Conservation (phyloP, 176 grass and related monocot genomes). For the Bolboschoenus planiculmis region DNA sequence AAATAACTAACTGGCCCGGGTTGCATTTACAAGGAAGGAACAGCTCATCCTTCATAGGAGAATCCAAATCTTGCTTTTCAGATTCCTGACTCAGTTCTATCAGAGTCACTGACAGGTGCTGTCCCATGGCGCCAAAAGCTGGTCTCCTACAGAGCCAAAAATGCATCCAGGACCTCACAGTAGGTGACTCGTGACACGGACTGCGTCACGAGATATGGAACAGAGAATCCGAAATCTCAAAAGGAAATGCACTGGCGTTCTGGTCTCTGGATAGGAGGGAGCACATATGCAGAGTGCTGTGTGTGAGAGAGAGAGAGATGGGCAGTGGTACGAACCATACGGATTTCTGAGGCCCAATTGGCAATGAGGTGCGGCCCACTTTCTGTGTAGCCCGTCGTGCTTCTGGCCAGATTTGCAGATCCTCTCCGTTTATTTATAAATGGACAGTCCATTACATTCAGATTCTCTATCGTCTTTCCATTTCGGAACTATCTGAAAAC, state of each 20-base stretch:
- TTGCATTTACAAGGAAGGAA: conserved; percentile 14
- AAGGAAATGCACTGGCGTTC: not conserved
- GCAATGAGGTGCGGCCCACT: not conserved
- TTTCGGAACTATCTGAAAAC: not conserved
- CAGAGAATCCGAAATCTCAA: not conserved
- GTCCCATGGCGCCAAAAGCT: not conserved
- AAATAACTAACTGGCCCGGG: not conserved
- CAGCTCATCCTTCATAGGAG: not conserved
- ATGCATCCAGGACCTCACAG: not conserved
- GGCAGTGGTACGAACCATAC: conserved; percentile 6
- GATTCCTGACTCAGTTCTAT: not conserved
- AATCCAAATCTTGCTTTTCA: not conserved
- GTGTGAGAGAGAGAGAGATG: not conserved
- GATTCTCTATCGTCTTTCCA: not conserved
- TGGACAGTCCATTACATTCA: not conserved
- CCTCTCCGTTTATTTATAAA: not conserved
- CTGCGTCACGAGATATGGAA: not conserved
- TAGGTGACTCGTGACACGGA: not conserved
- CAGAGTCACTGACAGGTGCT: not conserved
- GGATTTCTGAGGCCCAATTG: conserved; percentile 4
- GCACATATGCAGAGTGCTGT: not conserved
- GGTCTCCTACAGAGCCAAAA: not conserved
- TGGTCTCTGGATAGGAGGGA: not conserved
- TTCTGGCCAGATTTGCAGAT: not conserved
- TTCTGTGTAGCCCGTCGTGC: not conserved